Conservation (phyloP, 116 monocot species). For the Trichopus zeylanicus region DNA sequence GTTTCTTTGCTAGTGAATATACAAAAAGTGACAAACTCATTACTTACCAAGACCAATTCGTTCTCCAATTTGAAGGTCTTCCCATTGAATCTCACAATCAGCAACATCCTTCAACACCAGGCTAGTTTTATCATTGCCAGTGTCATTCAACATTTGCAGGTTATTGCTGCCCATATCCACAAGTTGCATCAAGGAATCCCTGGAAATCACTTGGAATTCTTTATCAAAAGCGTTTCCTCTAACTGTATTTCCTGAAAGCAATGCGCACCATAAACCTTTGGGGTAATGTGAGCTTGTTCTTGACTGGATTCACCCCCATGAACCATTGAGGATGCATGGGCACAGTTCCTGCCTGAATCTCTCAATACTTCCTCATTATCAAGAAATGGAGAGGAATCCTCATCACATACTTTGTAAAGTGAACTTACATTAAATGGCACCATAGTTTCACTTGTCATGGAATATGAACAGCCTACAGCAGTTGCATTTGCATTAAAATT, state of each 20-base stretch:
- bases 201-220: slow-evolving; percentile 7
- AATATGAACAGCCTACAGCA: slow-evolving; percentile 6
- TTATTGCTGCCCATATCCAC: slow-evolving; percentile 11
- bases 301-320: slow-evolving; percentile 12
- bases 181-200: slow-evolving; percentile 4
- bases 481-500: not conserved
- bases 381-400: slow-evolving; percentile 5
- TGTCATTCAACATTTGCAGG: slow-evolving; percentile 4
- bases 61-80: slow-evolving; percentile 82
- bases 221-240: not conserved
- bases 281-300: not conserved
- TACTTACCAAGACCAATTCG: slow-evolving; percentile 81
- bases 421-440: not conserved
- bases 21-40: no score
- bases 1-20: no score
- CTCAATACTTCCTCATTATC: not conserved
- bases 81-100: slow-evolving; percentile 86
- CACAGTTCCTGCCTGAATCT: slow-evolving; percentile 5
- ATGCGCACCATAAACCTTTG: not conserved
- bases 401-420: not conserved
- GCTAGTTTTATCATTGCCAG: slow-evolving; percentile 13
- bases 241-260: slow-evolving; percentile 2
- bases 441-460: not conserved
- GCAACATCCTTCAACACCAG: slow-evolving; percentile 51
- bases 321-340: slow-evolving; percentile 2